Evolutionary conservation across 768 basidiomycete genomes (phyloP), one percentile per base, ranked within the genome.

Genomic region (Tulasnella sp.): DNA sequence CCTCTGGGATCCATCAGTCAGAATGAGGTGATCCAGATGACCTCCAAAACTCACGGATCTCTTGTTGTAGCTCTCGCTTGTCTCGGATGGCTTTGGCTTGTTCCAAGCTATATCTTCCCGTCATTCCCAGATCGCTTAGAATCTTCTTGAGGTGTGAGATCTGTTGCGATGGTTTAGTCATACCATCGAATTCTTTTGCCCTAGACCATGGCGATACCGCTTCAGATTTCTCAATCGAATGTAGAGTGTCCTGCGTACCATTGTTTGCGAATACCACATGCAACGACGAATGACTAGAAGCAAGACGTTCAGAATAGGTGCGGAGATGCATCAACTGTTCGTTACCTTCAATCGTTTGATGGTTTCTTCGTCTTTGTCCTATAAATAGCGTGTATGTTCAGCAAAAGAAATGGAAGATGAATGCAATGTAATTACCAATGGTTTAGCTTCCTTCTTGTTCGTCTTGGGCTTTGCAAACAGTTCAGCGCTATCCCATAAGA

Each of bases 81-180:
- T 70, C 75, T 54, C 73, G 81, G 58, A 92, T 82, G 3, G 69
- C 67, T 58, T 76, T 84, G 3, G 89, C 90, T 65, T 91, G 82
- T 47, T 86, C 87, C 59, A 87, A 58, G 54, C 77, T 89, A 60
- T 79, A 68, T 20, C 81, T 74, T 1, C 84, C 83, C 0, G 69
- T 75, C 86, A 91, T 92, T 1, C 88, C 88, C 27, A 90, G 70
- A 3, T 79, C 81, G 22, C 68, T 60, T 6, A 90, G 69, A 10
- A 83, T 79, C 52, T 73, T 68, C 50, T 74, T 77, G 29, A 89
- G 69, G 34, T 74, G 77, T 45, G 66, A 66, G 28, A 87, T 79
- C 59, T 88, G 83, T 42, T 78, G 73, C 1, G 69, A 70, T 0
- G 79, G 70, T 7, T 66, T 69, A 37, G 75, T 72, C 33, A 77